Base-by-base conservation (phyloP, 306 rosid genomes). In the Fagus crenata region DNA sequence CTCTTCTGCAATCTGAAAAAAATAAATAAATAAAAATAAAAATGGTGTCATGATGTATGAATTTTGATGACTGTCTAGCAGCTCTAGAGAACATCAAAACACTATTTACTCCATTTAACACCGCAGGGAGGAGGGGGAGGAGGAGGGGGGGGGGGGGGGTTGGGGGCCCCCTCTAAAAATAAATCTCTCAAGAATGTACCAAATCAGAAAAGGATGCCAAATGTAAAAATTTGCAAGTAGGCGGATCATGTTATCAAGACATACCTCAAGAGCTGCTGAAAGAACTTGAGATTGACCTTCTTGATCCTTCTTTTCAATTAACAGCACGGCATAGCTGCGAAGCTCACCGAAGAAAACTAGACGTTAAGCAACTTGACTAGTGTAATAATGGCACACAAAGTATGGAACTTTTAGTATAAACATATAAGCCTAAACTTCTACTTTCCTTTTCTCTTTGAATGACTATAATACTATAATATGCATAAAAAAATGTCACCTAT, bases 281-380 rank as follows among this genome's bases (percentile, higher is more conserved):
- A 95, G 90, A 81, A 90, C 97, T 82, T 95, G 98, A 70, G 93
- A 85, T 82, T 90, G 98, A 82, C 97, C 98, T 87, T 92, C 97
- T 77, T 81, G 78, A 83, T 95, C 97, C 81, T 89, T 95, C 77
- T 85, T 83, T 74, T 92, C 96, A 53, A 89, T 90, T 75, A 92
- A 82, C 73, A 90, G 80, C 46, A 95, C 92, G 3, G 97, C 93
- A 85, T 86, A 95, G 82, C 98, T 95, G 82, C 49, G 71, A 81
- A 76, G 70, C 82, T 39, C 82, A 81, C 73, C 78, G 72, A 80
- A 61, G 71, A 85, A 78, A 18, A 15, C 41, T 46, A 15, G 75
- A 68, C 15, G 72, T 86, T 59, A 79, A 32, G 74, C 59, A 82
- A 69, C 36, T 77, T 77, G 60, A 71, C 70, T 28, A 42, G 32